Conservation (phyloP, 2,329 filamentous ascomycete species). For the Colletotrichum tanaceti region DNA sequence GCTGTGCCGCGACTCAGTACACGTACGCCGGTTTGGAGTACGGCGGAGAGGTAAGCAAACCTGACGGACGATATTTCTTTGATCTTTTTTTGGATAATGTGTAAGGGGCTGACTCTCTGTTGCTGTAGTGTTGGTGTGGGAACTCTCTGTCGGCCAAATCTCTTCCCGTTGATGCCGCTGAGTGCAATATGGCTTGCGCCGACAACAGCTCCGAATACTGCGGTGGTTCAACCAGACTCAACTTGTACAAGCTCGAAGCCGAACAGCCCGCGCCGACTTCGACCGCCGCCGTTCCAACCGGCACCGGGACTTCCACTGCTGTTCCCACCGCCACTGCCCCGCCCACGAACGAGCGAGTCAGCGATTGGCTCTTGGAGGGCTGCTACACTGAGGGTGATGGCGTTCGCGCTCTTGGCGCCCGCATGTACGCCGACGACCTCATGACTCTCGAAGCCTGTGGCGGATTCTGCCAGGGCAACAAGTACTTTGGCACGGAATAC, state of each 20-base stretch:
- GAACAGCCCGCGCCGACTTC: conserved; percentile 8
- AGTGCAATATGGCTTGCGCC: conserved; percentile 51
- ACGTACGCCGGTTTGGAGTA: conserved; percentile 53
- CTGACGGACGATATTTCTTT: not conserved
- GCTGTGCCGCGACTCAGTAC: conserved; percentile 47
- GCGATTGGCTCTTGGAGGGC: conserved; percentile 50
- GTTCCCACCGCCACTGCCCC: conserved; percentile 11
- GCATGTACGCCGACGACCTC: conserved; percentile 46
- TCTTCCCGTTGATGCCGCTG: conserved; percentile 45
- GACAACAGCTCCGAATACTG: conserved; percentile 53
- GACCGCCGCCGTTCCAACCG: conserved; percentile 10
- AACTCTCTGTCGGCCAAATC: conserved; percentile 47
- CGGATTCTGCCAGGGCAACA: conserved; percentile 46
- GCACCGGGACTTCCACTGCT: conserved; percentile 1
- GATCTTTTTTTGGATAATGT: too few relatives aligned
- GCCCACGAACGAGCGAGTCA: conserved; percentile 43
- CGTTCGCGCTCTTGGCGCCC: conserved; percentile 48
- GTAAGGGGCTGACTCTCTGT: not conserved
- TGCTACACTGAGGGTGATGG: conserved; percentile 52
- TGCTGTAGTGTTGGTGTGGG: conserved; percentile 52
- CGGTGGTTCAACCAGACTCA: conserved; percentile 50
- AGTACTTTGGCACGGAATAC: conserved; percentile 52
- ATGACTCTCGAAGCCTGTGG: conserved; percentile 53
- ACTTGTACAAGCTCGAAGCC: conserved; percentile 49
- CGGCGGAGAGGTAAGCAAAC: conserved; percentile 50